Percentiles rank a stretch among this genome's conserved stretches.
These are phyloP conservation scores for Sporisorium sorghi DNA, from an alignment of 1,284 basidiomycete genomes.

Conservation along the genomic window DNA sequence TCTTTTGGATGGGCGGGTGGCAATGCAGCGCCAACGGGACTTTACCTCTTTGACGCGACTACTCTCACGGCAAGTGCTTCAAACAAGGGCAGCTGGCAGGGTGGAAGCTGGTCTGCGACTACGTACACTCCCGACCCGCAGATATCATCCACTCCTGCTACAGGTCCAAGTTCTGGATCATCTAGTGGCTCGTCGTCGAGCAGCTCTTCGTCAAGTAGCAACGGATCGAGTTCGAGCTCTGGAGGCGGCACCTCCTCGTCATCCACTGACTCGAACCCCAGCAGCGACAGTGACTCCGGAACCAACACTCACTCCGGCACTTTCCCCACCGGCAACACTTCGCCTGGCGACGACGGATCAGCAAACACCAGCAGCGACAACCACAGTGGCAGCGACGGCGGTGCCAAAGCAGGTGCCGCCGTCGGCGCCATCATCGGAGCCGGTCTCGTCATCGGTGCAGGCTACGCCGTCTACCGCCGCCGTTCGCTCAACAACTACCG, in stretches of 20 bases:
- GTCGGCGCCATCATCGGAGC: conserved; percentile 55
- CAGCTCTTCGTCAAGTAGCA: not conserved
- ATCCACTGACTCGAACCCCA: conserved; percentile 13
- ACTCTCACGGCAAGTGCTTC: conserved; percentile 13
- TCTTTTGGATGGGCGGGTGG: conserved; percentile 57
- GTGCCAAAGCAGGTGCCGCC: conserved; percentile 55
- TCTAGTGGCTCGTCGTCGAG: conserved; percentile 1
- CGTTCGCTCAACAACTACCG: conserved; percentile 47
- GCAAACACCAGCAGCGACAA: conserved; percentile 7
- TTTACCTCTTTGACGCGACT: conserved; percentile 56
- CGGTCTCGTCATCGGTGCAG: conserved; percentile 59
- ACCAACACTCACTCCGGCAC: conserved; percentile 6
- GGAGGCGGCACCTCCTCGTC: conserved; percentile 7
- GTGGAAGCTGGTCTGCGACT: conserved; percentile 50
- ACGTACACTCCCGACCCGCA: conserved; percentile 58
- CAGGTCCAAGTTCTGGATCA: not conserved
- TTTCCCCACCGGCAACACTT: conserved; percentile 24
- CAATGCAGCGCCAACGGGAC: conserved; percentile 45
- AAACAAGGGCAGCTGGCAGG: conserved; percentile 41
- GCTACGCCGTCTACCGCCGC: conserved; percentile 52
- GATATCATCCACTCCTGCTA: not conserved
- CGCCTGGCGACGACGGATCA: conserved; percentile 1
- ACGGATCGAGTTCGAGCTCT: conserved; percentile 24
- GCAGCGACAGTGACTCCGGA: conserved; percentile 3
- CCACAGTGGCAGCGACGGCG: not conserved